Evolutionary conservation across 805 yeast species (phyloP).

Genomic region (Saturnispora besseyi): DNA sequence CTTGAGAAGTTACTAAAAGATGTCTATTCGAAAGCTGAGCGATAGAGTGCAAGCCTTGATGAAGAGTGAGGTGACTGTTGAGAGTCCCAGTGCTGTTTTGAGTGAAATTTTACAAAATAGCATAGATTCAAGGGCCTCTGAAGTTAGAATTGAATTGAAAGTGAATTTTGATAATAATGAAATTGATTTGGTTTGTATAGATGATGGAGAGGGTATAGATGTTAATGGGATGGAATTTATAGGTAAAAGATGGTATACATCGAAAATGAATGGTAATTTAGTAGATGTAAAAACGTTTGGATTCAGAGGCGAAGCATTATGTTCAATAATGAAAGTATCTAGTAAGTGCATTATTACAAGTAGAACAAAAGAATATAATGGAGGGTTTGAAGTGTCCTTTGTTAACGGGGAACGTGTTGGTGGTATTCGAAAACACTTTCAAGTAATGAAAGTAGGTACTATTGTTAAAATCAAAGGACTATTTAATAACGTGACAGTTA

Average conservation of each 20-base stretch:
- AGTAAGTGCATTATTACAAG: slow-evolving; percentile 42
- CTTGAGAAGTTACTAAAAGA: background rate
- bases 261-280: slow-evolving; percentile 39
- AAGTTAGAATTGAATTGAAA: slow-evolving; percentile 24
- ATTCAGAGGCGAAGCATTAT: slow-evolving; percentile 65
- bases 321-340: slow-evolving; percentile 39
- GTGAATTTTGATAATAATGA: slow-evolving; percentile 20
- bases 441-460: slow-evolving; percentile 29
- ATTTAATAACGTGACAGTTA: slow-evolving; percentile 37
- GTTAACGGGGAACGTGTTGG: slow-evolving; percentile 12
- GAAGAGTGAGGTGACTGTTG: slow-evolving; percentile 27
- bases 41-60: background rate
- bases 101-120: slow-evolving; percentile 47
- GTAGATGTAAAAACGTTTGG: slow-evolving; percentile 41
- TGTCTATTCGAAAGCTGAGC: slow-evolving; percentile 8
- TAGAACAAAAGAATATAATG: slow-evolving; percentile 26
- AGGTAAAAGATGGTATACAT: slow-evolving; percentile 44
- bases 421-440: background rate
- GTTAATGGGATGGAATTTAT: slow-evolving; percentile 37
- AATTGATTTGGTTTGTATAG: slow-evolving; percentile 36
- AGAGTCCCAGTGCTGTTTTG: slow-evolving; percentile 33
- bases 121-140: slow-evolving; percentile 42
- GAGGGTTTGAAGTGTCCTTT: slow-evolving; percentile 21
- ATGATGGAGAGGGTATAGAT: slow-evolving; percentile 66
- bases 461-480: slow-evolving; percentile 29